Evolutionary conservation across 768 basidiomycete species (phyloP).

Genomic region (Boletus insuetus): DNA sequence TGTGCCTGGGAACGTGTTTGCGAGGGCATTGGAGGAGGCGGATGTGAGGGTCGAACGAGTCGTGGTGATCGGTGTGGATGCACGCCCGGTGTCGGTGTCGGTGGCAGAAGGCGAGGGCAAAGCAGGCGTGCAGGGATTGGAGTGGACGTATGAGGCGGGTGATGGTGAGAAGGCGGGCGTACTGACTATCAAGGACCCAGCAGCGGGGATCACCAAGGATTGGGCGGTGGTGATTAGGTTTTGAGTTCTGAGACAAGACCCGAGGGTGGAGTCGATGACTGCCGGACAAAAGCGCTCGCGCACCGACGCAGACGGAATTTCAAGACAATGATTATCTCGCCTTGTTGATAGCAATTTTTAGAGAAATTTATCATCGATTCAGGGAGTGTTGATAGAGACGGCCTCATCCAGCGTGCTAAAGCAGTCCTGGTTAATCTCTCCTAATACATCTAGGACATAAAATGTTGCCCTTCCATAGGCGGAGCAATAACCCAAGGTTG

Average conservation of each 20-base stretch:
- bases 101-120: conserved; percentile 44
- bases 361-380: no score
- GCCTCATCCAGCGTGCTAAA: no score
- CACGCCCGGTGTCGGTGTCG: conserved; percentile 53
- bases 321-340: no score
- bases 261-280: no score
- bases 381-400: no score
- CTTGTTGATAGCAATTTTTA: no score
- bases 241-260: conserved; percentile 1
- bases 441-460: neutral
- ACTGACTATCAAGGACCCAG: conserved; percentile 77
- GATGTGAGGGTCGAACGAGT: conserved; percentile 79
- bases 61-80: conserved; percentile 68
- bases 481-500: neutral
- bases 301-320: neutral
- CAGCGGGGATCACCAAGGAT: conserved; percentile 51
- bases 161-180: conserved; percentile 57
- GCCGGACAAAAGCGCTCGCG: neutral
- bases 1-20: conserved; percentile 63
- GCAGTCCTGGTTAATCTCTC: no score
- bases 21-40: conserved; percentile 48
- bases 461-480: neutral
- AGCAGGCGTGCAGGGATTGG: conserved; percentile 39
- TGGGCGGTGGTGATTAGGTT: conserved; percentile 54
- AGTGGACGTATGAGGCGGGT: conserved; percentile 69